Evolutionary conservation across 1,284 basidiomycete genomes (phyloP).

Genomic region (Heterobasidion occidentale): DNA sequence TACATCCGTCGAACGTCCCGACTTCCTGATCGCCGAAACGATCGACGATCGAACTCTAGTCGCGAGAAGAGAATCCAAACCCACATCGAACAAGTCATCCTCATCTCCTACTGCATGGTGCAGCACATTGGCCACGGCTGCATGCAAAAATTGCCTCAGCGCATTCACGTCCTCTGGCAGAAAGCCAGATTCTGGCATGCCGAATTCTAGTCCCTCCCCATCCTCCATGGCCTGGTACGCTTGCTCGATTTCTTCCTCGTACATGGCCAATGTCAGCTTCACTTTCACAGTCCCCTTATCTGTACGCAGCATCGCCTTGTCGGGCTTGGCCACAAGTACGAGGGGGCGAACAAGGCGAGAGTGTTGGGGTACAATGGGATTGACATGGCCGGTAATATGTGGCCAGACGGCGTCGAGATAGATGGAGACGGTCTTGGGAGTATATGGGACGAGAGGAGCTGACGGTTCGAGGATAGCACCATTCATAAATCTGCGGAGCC

Average conservation of each 20-base stretch:
- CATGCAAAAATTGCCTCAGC: background rate
- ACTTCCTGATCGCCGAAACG: constrained; percentile 1
- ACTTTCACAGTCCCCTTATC: constrained; percentile 13
- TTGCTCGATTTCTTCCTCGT: constrained; percentile 11
- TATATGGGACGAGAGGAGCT: background rate
- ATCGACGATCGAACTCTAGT: constrained; percentile 8
- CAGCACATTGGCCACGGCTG: background rate
- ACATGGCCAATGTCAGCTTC: constrained; percentile 9
- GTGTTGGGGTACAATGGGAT: constrained; percentile 13
- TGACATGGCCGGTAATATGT: constrained; percentile 9
- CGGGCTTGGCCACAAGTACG: constrained; percentile 12
- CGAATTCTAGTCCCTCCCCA: background rate
- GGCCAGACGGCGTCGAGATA: constrained; percentile 9
- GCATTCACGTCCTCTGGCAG: background rate
- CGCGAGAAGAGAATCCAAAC: constrained; percentile 12
- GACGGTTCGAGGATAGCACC: constrained; percentile 10
- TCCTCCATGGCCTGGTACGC: constrained; percentile 11
- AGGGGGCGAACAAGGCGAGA: constrained; percentile 14
- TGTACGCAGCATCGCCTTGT: constrained; percentile 12
- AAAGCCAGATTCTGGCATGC: too few species aligned
- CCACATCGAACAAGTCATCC: constrained; percentile 8
- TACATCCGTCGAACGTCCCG: background rate
- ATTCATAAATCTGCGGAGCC: constrained; percentile 10
- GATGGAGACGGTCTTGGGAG: background rate
- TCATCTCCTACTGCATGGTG: constrained; percentile 1